Conservation (phyloP, 2,329 filamentous ascomycete species). For the Plenodomus tracheiphilus region DNA sequence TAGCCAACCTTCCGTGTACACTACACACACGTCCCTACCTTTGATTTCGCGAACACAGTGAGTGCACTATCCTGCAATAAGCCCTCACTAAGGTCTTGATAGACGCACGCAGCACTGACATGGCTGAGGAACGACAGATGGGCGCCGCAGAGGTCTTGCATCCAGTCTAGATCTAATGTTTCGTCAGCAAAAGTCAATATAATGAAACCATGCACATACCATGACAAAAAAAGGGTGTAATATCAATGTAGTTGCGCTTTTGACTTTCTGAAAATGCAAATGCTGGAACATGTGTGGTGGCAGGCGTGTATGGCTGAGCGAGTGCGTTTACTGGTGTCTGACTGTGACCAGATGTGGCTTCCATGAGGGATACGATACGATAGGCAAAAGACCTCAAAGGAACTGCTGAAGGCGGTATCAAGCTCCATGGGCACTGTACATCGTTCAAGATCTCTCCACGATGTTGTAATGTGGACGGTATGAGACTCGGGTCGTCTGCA, state of each 20-base stretch:
- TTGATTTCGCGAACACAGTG: slow-evolving; percentile 39
- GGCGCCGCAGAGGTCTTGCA: slow-evolving; percentile 32
- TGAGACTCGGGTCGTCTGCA: slow-evolving; percentile 11
- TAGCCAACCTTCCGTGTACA: not conserved
- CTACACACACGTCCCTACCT: not conserved
- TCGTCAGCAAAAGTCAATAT: slow-evolving; percentile 3
- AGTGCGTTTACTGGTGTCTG: not conserved
- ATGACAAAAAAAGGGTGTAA: slow-evolving; percentile 22
- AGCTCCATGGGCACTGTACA: not conserved
- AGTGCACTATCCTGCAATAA: slow-evolving; percentile 32
- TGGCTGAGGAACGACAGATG: slow-evolving; percentile 40
- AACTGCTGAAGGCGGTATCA: slow-evolving; percentile 16
- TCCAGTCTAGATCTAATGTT: slow-evolving; percentile 26
- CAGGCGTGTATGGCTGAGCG: not conserved
- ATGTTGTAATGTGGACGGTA: slow-evolving; percentile 7
- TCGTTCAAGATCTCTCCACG: slow-evolving; percentile 18
- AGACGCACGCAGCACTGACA: slow-evolving; percentile 38
- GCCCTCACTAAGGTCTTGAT: slow-evolving; percentile 34
- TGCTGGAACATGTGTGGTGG: not conserved
- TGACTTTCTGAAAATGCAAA: slow-evolving; percentile 16
- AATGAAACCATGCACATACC: slow-evolving; percentile 12
- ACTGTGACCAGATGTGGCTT: not conserved
- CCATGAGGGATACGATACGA: slow-evolving; percentile 22
- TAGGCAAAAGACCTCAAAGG: slow-evolving; percentile 27
- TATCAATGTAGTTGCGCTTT: slow-evolving; percentile 29